Base-by-base conservation (phyloP, 331 rosid species). In the Quercus tomentella region DNA sequence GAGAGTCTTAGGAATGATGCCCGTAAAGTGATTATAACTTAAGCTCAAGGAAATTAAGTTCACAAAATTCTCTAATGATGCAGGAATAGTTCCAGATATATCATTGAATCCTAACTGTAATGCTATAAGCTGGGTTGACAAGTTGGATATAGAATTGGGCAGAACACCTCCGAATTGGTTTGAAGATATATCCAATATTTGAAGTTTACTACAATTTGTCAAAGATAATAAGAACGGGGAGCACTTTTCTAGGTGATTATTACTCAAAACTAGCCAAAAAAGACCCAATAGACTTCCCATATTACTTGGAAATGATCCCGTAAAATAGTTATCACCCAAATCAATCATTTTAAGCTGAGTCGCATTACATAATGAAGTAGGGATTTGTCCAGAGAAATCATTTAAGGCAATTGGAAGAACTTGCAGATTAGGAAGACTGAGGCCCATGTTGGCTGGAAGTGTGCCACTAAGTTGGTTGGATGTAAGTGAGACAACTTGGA, bases 101-200 rank as follows among this genome's bases (percentile, higher is more conserved):
- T 76, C 55, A 51, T 76, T 79, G 5, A 4, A 14, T 4, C 11
- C n/a, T 30, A 30, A 30, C 0, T 30, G 4, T 30, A 20, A 85
- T 0, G 0, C 0, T 12, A 0, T 16, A 20, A 82, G 76, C 8
- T 79, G 62, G 31, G n/a, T 37, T 1, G 84, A 86, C 15, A 82
- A 41, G 61, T 82, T 85, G 6, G 78, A 72, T 15, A 85, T 4
- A 5, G 77, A 56, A 3, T 11, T 5, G 0, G 84, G 80, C 1
- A 86, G n/a, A 6, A 21, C 30, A 4, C 89, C 84, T 43, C 69
- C 78, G 5, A 86, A 75, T 28, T 74, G 61, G 33, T 81, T 79
- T 0, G 6, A 0, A 7, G 21, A 6, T 6, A 67, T 12, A 9
- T 0, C 1, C 30, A 80, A 17, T 41, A 0, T 2, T 11, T 3